These are phyloP conservation scores for Coemansia sp. DNA, from an alignment of 192 early-diverging fungal genomes.

Conservation along the genomic window DNA sequence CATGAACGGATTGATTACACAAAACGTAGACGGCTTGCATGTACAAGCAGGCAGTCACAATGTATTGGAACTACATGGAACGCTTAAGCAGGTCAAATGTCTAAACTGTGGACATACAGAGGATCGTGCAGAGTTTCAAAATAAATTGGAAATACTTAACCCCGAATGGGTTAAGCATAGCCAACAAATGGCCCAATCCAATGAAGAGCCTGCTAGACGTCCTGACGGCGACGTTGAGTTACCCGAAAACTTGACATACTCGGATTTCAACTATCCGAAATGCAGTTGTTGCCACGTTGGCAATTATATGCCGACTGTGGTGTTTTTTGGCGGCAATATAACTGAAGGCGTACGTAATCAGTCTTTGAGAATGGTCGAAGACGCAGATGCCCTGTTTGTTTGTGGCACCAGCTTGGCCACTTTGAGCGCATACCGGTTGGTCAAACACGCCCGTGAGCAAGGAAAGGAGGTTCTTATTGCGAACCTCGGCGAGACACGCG, in stretches of 20 bases:
- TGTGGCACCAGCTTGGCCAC: conserved; percentile 81
- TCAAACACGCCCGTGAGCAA: conserved; percentile 57
- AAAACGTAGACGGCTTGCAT: conserved; percentile 91
- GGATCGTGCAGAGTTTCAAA: conserved; percentile 62
- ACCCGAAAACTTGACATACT: conserved; percentile 54
- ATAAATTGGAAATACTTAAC: conserved; percentile 61
- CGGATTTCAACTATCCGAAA: conserved; percentile 65
- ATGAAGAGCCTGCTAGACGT: conserved; percentile 56
- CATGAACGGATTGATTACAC: conserved; percentile 70
- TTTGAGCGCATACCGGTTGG: conserved; percentile 76
- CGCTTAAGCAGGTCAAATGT: conserved; percentile 70
- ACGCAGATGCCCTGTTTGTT: conserved; percentile 63
- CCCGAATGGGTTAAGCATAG: conserved; percentile 58
- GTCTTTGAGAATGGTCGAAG: conserved; percentile 59
- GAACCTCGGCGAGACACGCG: conserved; percentile 75
- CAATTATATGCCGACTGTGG: conserved; percentile 70
- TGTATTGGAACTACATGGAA: conserved; percentile 85
- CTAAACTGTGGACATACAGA: conserved; percentile 59
- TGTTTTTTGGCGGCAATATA: conserved; percentile 92
- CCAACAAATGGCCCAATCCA: conserved; percentile 29
- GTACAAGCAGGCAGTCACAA: conserved; percentile 53
- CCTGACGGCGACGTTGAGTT: conserved; percentile 85
- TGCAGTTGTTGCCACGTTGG: conserved; percentile 63
- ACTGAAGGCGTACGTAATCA: conserved; percentile 45
- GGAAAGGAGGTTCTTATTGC: conserved; percentile 64